Conservation (phyloP, 371 early-diverging fungal genomes). For the Choanephora cucurbitarum region DNA sequence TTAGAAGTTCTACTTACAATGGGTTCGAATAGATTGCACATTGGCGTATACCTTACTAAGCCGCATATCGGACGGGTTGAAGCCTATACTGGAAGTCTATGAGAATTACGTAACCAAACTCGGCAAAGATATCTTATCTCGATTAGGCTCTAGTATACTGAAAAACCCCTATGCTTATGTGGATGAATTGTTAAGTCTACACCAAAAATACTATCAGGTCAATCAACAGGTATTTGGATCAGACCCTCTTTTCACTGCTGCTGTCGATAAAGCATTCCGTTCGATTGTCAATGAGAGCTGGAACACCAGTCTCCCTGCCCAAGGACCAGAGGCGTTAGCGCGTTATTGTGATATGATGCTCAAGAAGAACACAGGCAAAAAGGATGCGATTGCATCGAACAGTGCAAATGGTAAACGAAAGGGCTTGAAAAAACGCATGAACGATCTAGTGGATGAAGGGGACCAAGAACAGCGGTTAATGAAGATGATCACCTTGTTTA, state of each 20-base stretch:
- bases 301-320: constrained; percentile 45
- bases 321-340: constrained; percentile 79
- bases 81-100: constrained; percentile 62
- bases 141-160: constrained; percentile 51
- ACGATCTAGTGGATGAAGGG: constrained; percentile 30
- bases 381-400: constrained; percentile 21
- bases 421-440: constrained; percentile 14
- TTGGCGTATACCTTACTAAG: constrained; percentile 69
- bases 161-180: constrained; percentile 78
- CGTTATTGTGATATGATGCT: constrained; percentile 82
- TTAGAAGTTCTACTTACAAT: too few species aligned
- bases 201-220: constrained; percentile 64
- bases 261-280: constrained; percentile 86
- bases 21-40: constrained; percentile 75
- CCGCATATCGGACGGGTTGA: constrained; percentile 67
- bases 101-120: constrained; percentile 64
- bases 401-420: constrained; percentile 14
- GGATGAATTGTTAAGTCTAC: constrained; percentile 64
- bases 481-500: constrained; percentile 68
- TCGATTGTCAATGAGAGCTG: constrained; percentile 70
- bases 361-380: constrained; percentile 57
- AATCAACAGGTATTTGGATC: constrained; percentile 64
- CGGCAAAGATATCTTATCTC: constrained; percentile 61
- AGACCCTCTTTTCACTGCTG: constrained; percentile 75
- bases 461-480: constrained; percentile 49